phyloP scores from a whole-genome alignment of 805 yeast species.

The Priceomyces haplophilus region DNA sequence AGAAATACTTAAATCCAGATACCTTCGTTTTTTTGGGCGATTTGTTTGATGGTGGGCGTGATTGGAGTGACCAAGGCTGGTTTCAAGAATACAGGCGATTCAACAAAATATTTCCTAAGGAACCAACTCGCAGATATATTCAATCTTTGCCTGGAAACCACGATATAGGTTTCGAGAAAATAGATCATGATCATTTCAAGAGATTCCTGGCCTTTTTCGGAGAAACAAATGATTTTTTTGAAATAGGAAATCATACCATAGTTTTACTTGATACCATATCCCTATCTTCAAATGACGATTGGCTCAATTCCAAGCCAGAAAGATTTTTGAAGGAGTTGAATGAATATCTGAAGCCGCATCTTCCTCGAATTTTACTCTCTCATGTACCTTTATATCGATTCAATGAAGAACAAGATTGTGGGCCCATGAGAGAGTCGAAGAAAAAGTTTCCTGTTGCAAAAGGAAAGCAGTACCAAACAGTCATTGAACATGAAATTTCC shows the following conservation, averaged over 20 bases:
- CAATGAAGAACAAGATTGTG: conserved; percentile 63
- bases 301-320: conserved; percentile 48
- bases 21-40: conserved; percentile 83
- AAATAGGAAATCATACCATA: conserved; percentile 67
- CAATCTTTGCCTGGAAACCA: conserved; percentile 81
- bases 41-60: conserved; percentile 91
- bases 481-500: conserved; percentile 61
- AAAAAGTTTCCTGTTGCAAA: conserved; percentile 60
- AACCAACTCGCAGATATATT: conserved; percentile 38
- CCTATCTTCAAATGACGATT: conserved; percentile 53
- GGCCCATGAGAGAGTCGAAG: conserved; percentile 68
- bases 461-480: conserved; percentile 90
- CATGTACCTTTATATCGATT: conserved; percentile 88
- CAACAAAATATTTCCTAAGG: conserved; percentile 59
- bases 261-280: conserved; percentile 83
- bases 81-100: conserved; percentile 67
- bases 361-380: conserved; percentile 67
- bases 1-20: conserved; percentile 64
- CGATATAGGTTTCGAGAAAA: conserved; percentile 90
- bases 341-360: conserved; percentile 21
- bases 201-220: conserved; percentile 78
- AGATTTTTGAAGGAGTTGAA: conserved; percentile 45
- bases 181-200: conserved; percentile 51
- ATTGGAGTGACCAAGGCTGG: conserved; percentile 71
- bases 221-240: conserved; percentile 51